These are phyloP conservation scores for Boletellus deceptivus DNA, from an alignment of 1,284 basidiomycete genomes.

Conservation along the genomic window DNA sequence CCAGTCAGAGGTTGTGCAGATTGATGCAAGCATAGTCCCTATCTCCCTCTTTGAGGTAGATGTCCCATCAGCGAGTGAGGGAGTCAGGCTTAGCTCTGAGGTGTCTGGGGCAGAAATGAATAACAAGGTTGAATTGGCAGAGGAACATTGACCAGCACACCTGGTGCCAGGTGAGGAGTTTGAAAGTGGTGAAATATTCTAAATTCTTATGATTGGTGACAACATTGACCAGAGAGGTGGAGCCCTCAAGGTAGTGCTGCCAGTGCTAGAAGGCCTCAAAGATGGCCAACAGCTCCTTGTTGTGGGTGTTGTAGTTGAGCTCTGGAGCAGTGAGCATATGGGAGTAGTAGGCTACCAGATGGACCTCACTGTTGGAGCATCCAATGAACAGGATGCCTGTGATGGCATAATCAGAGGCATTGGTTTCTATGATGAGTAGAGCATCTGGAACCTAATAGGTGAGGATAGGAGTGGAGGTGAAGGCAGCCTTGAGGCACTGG, in stretches of 20 bases:
- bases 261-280: slow-evolving; percentile 13
- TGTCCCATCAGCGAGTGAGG: slow-evolving; percentile 22
- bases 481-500: no score
- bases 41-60: background rate
- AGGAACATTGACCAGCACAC: background rate
- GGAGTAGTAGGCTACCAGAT: no score
- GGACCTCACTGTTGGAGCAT: no score
- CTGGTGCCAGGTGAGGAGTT: background rate
- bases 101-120: slow-evolving; percentile 9
- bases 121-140: background rate
- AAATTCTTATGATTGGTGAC: slow-evolving; percentile 20
- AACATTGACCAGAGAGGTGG: slow-evolving; percentile 1
- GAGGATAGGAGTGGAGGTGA: no score
- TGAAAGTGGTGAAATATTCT: slow-evolving; percentile 8
- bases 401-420: no score
- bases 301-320: slow-evolving; percentile 26
- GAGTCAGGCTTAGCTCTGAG: slow-evolving; percentile 27
- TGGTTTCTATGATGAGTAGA: no score
- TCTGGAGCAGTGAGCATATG: no score
- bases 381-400: no score
- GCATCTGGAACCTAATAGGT: no score
- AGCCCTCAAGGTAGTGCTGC: slow-evolving; percentile 16
- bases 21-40: background rate
- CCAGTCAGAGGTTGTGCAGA: background rate
- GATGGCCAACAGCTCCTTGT: slow-evolving; percentile 25